These are phyloP conservation scores for Diaporthe nobilis DNA, from an alignment of 2,329 filamentous ascomycete genomes.

Conservation along the genomic window DNA sequence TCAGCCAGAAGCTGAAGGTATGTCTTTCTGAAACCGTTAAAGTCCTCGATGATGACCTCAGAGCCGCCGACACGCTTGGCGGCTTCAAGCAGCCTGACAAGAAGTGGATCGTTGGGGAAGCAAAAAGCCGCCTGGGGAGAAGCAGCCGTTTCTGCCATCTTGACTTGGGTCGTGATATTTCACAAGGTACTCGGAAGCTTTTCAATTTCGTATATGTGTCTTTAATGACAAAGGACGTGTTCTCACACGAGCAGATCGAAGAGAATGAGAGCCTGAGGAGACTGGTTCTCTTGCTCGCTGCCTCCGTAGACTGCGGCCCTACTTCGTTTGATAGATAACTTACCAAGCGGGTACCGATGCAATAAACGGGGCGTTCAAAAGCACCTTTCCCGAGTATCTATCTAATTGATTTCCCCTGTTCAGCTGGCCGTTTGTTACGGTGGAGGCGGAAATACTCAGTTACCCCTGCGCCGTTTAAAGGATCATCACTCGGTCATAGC, in stretches of 20 bases:
- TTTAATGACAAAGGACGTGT: neutral
- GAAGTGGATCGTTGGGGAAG: neutral
- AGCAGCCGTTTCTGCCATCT: neutral
- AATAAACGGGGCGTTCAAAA: neutral
- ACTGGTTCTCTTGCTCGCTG: neutral
- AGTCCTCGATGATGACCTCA: neutral
- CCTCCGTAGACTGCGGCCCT: neutral
- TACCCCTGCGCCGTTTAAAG: neutral
- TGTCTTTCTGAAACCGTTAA: neutral
- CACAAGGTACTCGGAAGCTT: neutral
- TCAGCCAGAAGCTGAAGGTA: neutral
- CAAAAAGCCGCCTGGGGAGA: neutral
- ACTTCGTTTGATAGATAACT: neutral
- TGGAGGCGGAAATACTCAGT: neutral
- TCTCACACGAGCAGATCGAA: neutral
- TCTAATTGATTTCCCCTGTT: neutral
- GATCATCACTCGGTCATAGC: neutral
- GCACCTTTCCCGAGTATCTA: neutral
- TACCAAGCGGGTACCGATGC: neutral
- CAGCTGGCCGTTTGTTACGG: neutral
- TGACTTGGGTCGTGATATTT: neutral
- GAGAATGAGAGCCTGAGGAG: neutral
- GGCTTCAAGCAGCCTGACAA: neutral
- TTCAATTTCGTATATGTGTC: neutral
- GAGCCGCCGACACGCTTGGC: neutral